Conservation (phyloP, 805 yeast genomes). For the Candida ascalaphidarum region DNA sequence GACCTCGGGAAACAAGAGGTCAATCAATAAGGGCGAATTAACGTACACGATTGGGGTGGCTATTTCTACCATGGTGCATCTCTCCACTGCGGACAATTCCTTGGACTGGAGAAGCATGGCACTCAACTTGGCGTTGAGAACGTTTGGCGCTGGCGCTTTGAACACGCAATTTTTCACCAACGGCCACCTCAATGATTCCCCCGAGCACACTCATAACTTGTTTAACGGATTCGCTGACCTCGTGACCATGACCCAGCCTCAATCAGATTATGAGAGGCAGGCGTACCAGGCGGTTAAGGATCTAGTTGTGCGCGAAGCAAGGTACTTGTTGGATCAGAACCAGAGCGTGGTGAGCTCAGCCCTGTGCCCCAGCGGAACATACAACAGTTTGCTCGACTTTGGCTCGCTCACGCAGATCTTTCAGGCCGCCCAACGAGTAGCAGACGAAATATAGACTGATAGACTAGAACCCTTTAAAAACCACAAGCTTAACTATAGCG, state of each 20-base stretch:
- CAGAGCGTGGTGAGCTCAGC: conserved; percentile 1
- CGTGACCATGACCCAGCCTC: conserved; percentile 8
- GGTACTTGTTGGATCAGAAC: conserved; percentile 8
- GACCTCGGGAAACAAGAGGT: conserved; percentile 1
- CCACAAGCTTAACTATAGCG: conserved; percentile 1
- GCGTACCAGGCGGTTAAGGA: conserved; percentile 11
- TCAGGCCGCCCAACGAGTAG: conserved; percentile 8
- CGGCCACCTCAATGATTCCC: conserved; percentile 10
- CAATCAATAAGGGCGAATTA: conserved; percentile 6
- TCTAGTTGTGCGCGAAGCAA: conserved; percentile 10
- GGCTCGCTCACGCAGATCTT: conserved; percentile 15
- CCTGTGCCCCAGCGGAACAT: conserved; percentile 5
- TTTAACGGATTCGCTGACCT: conserved; percentile 10
- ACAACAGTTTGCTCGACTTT: conserved; percentile 9
- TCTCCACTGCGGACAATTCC: conserved; percentile 1
- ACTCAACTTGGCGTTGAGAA: conserved; percentile 3
- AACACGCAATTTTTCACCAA: conserved; percentile 9
- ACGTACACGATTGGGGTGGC: conserved; percentile 7
- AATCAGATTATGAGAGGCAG: conserved; percentile 5
- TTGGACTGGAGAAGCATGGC: conserved; percentile 4
- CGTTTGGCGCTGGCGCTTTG: conserved; percentile 6
- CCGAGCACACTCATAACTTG: conserved; percentile 9
- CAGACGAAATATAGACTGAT: background rate
- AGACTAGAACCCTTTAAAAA: background rate
- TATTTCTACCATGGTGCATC: conserved; percentile 5